A percentile compares a stretch with the other conserved stretches of the same genome.
phyloP scores from a whole-genome alignment of 2,329 filamentous ascomycete genomes.

The Hawksworthiomyces lignivorus region DNA sequence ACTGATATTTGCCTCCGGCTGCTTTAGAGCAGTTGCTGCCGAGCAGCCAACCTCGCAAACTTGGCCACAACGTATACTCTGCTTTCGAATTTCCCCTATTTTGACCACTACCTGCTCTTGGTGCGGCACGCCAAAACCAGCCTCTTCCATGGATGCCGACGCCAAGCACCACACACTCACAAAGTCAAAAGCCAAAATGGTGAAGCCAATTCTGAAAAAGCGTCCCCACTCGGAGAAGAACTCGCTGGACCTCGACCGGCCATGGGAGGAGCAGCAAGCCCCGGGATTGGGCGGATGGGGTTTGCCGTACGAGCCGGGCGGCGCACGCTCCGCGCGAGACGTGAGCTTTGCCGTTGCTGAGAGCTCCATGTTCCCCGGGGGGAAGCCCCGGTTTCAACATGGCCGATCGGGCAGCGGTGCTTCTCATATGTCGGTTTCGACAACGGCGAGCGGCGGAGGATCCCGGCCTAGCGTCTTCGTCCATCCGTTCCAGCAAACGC shows the following conservation, averaged over 20 bases:
- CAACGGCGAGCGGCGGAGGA: slow-evolving; percentile 45
- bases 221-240: slow-evolving; percentile 51
- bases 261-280: slow-evolving; percentile 47
- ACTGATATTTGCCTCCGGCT: neutral
- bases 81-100: no score
- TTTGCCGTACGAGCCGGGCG: slow-evolving; percentile 20
- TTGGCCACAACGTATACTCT: no score
- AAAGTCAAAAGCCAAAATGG: slow-evolving; percentile 41
- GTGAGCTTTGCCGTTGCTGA: slow-evolving; percentile 34
- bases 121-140: no score
- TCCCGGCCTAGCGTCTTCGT: slow-evolving; percentile 44
- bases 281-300: slow-evolving; percentile 28
- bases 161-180: slow-evolving; percentile 28
- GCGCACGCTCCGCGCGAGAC: slow-evolving; percentile 29
- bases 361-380: slow-evolving; percentile 13
- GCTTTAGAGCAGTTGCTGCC: neutral
- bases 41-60: neutral
- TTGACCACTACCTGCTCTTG: no score
- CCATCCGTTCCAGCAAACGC: slow-evolving; percentile 58
- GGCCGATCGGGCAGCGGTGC: slow-evolving; percentile 51
- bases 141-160: slow-evolving; percentile 19
- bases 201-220: slow-evolving; percentile 58
- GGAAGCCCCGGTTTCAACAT: slow-evolving; percentile 40
- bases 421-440: slow-evolving; percentile 49
- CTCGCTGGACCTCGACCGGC: slow-evolving; percentile 54